phyloP scores from a whole-genome alignment of 2,329 filamentous ascomycete species.

The Talaromyces islandicus region DNA sequence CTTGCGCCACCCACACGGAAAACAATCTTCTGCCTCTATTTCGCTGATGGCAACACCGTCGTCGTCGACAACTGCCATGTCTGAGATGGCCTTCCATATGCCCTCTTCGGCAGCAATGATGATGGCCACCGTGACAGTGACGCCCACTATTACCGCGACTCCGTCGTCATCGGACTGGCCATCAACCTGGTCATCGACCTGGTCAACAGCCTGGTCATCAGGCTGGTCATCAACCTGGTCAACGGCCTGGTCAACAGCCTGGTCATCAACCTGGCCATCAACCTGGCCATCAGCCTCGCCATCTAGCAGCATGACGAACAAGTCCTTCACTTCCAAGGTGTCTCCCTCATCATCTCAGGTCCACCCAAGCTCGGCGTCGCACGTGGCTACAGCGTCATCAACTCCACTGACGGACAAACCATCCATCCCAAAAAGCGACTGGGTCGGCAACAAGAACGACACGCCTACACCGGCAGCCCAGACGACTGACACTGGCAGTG shows the following conservation, averaged over 20 bases:
- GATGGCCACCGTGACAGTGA: background rate
- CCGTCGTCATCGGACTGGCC: background rate
- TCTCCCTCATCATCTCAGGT: background rate
- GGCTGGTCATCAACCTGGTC: no score
- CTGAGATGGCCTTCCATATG: background rate
- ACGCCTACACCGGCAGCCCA: background rate
- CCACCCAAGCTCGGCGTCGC: background rate
- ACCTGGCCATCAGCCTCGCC: background rate
- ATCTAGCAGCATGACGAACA: background rate
- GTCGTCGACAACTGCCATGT: background rate
- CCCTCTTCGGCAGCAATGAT: background rate
- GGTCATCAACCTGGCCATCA: no score
- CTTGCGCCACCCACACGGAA: background rate
- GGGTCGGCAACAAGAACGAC: background rate
- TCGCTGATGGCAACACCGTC: background rate
- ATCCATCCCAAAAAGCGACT: background rate
- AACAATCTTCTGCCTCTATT: background rate
- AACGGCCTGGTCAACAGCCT: no score
- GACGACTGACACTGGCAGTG: background rate
- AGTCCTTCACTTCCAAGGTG: background rate
- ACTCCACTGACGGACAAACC: background rate
- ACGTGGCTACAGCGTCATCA: background rate
- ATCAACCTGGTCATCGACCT: no score
- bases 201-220: no score
- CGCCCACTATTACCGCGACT: background rate